Evolutionary conservation across 805 yeast genomes (phyloP), one percentile per base, ranked within the genome.

Genomic region (Myxozyma mucilagina): DNA sequence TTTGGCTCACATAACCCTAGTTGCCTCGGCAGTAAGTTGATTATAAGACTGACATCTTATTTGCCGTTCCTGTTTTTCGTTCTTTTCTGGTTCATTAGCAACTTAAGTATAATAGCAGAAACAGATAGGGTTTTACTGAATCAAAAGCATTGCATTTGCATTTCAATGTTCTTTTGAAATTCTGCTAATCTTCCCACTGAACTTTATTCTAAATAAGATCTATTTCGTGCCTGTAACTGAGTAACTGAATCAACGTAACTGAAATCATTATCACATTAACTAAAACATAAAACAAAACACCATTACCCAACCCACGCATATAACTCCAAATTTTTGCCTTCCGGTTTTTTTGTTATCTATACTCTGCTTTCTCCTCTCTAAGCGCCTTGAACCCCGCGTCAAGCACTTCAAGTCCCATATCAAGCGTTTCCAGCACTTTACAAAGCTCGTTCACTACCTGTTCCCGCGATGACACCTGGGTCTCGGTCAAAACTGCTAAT

Each of bases 321-420:
- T 35, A 34, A 29, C 34, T n/a, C 10, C 11, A 20, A n/a, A n/a
- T n/a, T 29, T 29, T 47, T 13, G 4, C 18, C 8, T 10, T 49
- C 10, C 9, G 20, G 8, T 9, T 36, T n/a, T 3, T 31, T 38
- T 43, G 42, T 35, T 43, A 53, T 35, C 56, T 44, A 32, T 43
- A 53, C 45, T 53, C 57, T 36, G 59, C 34, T 35, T 59, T 63
- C 39, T 61, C 67, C 36, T 61, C 67, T 31, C 55, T 32, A 35
- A 63, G 14, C 9, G 44, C 59, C 47, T 57, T 61, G 38, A 61
- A 57, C 20, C 67, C 67, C 2, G 57, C 59, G 31, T 63, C 67
- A n/a, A 63, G 47, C 13, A 61, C 67, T 14, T 63, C 64, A 31
- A 63, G 47, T 10, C 67, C 67, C 8, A 20, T 41, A 42, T 41